Percentiles rank a stretch among this genome's conserved stretches.
Evolutionary conservation across 176 grass and related monocot species (phyloP).

Genomic region (Zea luxurians): DNA sequence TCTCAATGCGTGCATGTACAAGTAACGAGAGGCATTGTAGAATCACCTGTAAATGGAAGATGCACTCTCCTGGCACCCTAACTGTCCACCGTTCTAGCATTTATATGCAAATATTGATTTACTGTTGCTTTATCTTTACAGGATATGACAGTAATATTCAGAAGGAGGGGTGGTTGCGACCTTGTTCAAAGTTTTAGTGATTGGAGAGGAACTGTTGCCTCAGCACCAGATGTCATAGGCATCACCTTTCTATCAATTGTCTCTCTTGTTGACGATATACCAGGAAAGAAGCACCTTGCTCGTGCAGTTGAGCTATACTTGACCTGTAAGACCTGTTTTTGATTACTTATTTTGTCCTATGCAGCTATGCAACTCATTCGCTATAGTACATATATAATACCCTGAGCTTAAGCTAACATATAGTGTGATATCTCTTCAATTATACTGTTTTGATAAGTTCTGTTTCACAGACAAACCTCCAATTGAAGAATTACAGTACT

Average conservation of each 20-base stretch:
- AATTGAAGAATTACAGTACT: constrained; percentile 94
- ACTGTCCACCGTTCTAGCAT: constrained; percentile 15
- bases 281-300: constrained; percentile 73
- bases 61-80: neutral
- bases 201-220: constrained; percentile 70
- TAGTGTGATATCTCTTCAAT: constrained; percentile 26
- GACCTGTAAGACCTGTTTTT: constrained; percentile 64
- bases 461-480: constrained; percentile 86
- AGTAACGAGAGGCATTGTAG: neutral
- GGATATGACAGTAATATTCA: constrained; percentile 99
- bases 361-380: neutral
- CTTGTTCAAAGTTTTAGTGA: constrained; percentile 88
- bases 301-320: constrained; percentile 91
- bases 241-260: constrained; percentile 90
- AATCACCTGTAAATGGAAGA: neutral
- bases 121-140: constrained; percentile 40
- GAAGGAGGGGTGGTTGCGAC: constrained; percentile 94
- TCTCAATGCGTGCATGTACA: neutral
- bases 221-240: constrained; percentile 93
- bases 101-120: constrained; percentile 4
- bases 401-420: neutral
- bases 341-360: constrained; percentile 25
- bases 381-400: constrained; percentile 1
- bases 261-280: constrained; percentile 77
- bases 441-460: constrained; percentile 36